Evolutionary conservation across 495 filamentous ascomycete species (phyloP).

Genomic region (Tuber umbilicatum): DNA sequence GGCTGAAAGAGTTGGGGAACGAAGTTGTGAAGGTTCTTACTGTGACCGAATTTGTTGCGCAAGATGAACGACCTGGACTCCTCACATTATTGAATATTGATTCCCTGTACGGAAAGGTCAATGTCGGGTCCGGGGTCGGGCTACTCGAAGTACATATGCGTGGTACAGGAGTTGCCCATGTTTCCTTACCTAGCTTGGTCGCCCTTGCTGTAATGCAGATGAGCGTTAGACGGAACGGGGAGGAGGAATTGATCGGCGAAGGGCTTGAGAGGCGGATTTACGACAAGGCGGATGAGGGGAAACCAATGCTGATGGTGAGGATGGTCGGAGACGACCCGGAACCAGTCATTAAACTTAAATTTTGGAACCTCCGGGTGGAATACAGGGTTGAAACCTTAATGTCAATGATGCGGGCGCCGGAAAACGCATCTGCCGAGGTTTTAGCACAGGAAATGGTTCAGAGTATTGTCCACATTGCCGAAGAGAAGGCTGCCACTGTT

Average conservation of each 20-base stretch:
- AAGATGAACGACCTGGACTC: constrained; percentile 89
- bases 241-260: constrained; percentile 61
- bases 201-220: constrained; percentile 64
- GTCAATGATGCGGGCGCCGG: constrained; percentile 62
- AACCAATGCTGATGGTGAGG: constrained; percentile 67
- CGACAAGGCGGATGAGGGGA: constrained; percentile 41
- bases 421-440: constrained; percentile 64
- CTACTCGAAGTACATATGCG: constrained; percentile 51
- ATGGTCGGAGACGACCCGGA: constrained; percentile 92
- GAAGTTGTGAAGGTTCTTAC: constrained; percentile 76
- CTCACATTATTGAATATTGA: constrained; percentile 65
- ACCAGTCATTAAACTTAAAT: constrained; percentile 76
- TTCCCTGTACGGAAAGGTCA: constrained; percentile 53
- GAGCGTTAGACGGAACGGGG: constrained; percentile 54
- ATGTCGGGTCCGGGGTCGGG: constrained; percentile 61
- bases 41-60: constrained; percentile 88
- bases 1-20: constrained; percentile 61
- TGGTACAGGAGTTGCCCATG: constrained; percentile 69
- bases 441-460: constrained; percentile 67
- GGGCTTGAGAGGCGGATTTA: constrained; percentile 44
- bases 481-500: constrained; percentile 43
- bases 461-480: constrained; percentile 71
- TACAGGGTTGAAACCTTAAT: constrained; percentile 78
- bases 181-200: constrained; percentile 72
- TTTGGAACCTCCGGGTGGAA: constrained; percentile 72